Evolutionary conservation across 306 rosid genomes (phyloP).

Genomic region (Inga oerstediana): DNA sequence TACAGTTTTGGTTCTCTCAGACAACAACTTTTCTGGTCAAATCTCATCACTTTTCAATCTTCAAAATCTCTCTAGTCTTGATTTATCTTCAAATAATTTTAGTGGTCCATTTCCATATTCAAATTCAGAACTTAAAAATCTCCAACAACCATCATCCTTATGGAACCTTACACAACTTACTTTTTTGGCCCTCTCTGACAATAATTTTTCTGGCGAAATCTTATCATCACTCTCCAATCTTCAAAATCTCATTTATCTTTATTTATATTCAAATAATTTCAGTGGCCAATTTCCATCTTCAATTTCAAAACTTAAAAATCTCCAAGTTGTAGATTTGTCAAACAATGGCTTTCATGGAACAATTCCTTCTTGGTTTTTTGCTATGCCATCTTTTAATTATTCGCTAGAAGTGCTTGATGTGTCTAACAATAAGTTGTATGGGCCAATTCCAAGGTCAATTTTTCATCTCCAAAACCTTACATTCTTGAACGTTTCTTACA

Average conservation of each 20-base stretch:
- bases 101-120: background rate
- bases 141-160: background rate
- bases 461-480: too few species aligned
- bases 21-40: background rate
- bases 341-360: background rate
- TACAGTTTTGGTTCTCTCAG: background rate
- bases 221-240: background rate
- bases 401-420: background rate
- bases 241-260: background rate
- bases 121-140: background rate
- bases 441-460: too few species aligned
- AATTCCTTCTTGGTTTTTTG: background rate
- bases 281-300: background rate
- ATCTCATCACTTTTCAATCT: background rate
- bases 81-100: background rate
- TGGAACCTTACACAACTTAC: background rate
- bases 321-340: background rate
- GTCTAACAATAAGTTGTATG: too few species aligned
- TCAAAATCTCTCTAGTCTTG: background rate
- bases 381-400: background rate
- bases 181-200: background rate
- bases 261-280: background rate
- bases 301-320: background rate
- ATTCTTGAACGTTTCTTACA: too few species aligned
- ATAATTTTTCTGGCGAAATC: background rate